Percentiles rank a stretch among this genome's conserved stretches.
Conservation (phyloP, 768 basidiomycete genomes). For the Leccinum olivaceopallidum region DNA sequence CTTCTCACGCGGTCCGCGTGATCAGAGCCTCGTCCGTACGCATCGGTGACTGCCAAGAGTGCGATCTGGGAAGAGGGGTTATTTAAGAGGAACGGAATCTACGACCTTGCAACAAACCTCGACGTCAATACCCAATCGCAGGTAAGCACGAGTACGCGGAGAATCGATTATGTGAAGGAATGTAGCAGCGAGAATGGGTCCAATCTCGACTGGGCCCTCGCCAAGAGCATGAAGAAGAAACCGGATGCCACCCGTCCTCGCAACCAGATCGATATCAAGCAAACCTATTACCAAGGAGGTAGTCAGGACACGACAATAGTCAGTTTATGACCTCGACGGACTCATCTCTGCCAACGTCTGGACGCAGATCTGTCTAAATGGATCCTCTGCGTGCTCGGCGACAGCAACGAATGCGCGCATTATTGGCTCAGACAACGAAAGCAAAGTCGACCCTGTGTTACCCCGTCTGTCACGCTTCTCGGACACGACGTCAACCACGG, state of each 20-base stretch:
- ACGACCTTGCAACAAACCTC: slow-evolving; percentile 57
- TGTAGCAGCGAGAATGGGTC: slow-evolving; percentile 72
- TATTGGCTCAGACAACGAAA: slow-evolving; percentile 71
- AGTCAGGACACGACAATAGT: slow-evolving; percentile 12
- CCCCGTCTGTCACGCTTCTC: slow-evolving; percentile 47
- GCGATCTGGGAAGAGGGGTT: slow-evolving; percentile 56
- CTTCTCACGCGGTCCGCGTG: slow-evolving; percentile 80
- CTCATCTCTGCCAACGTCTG: slow-evolving; percentile 90
- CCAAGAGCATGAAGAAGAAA: slow-evolving; percentile 83
- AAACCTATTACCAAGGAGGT: slow-evolving; percentile 54
- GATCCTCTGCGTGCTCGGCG: slow-evolving; percentile 91
- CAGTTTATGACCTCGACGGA: slow-evolving; percentile 39
- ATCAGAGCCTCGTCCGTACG: slow-evolving; percentile 80
- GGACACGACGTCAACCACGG: slow-evolving; percentile 76
- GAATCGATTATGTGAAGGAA: slow-evolving; percentile 86
- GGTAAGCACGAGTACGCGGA: slow-evolving; percentile 75
- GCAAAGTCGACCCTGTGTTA: slow-evolving; percentile 40
- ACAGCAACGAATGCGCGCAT: slow-evolving; percentile 91
- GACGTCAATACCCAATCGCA: slow-evolving; percentile 82
- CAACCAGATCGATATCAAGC: slow-evolving; percentile 82
- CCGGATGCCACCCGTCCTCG: slow-evolving; percentile 80
- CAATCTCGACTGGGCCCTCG: slow-evolving; percentile 86
- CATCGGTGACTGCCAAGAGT: slow-evolving; percentile 87
- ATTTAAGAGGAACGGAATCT: not conserved
- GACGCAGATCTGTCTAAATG: slow-evolving; percentile 77